These are phyloP conservation scores for Metschnikowia chrysomelidarum DNA, from an alignment of 805 yeast genomes.

Conservation along the genomic window DNA sequence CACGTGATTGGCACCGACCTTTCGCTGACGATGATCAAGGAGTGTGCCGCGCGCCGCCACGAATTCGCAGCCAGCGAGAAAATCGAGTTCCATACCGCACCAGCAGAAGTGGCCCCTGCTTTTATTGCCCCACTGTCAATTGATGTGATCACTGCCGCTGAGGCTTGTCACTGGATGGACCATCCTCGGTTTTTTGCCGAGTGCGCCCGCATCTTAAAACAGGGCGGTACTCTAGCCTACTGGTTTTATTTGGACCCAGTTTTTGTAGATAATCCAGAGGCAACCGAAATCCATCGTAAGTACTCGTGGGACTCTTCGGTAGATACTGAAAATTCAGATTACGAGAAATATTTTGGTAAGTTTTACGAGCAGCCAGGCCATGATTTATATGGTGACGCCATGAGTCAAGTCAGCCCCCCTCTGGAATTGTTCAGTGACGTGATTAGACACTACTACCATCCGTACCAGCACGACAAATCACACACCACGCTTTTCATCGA, in stretches of 20 bases:
- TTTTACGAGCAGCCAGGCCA: slow-evolving; percentile 50
- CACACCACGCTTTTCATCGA: slow-evolving; percentile 24
- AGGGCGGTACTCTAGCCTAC: slow-evolving; percentile 66
- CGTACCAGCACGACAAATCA: slow-evolving; percentile 21
- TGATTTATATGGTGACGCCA: slow-evolving; percentile 31
- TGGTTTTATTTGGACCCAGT: slow-evolving; percentile 82
- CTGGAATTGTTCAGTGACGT: slow-evolving; percentile 24
- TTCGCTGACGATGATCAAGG: slow-evolving; percentile 52
- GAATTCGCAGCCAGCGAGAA: slow-evolving; percentile 5
- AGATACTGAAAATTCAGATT: slow-evolving; percentile 17
- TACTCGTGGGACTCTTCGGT: slow-evolving; percentile 43
- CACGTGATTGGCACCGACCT: slow-evolving; percentile 62
- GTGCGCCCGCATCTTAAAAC: slow-evolving; percentile 48
- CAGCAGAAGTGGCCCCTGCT: slow-evolving; percentile 28
- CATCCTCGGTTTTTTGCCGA: slow-evolving; percentile 52
- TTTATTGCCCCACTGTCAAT: slow-evolving; percentile 31
- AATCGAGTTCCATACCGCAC: slow-evolving; percentile 23
- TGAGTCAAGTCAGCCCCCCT: slow-evolving; percentile 40
- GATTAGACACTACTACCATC: slow-evolving; percentile 26
- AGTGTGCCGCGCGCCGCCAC: slow-evolving; percentile 21
- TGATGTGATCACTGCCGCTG: slow-evolving; percentile 76
- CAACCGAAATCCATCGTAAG: slow-evolving; percentile 52
- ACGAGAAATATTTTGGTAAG: slow-evolving; percentile 49
- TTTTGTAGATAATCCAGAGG: slow-evolving; percentile 49
- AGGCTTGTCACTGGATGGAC: slow-evolving; percentile 85